These are phyloP conservation scores for Serendipita indica DNA, from an alignment of 768 basidiomycete species.

Conservation along the genomic window DNA sequence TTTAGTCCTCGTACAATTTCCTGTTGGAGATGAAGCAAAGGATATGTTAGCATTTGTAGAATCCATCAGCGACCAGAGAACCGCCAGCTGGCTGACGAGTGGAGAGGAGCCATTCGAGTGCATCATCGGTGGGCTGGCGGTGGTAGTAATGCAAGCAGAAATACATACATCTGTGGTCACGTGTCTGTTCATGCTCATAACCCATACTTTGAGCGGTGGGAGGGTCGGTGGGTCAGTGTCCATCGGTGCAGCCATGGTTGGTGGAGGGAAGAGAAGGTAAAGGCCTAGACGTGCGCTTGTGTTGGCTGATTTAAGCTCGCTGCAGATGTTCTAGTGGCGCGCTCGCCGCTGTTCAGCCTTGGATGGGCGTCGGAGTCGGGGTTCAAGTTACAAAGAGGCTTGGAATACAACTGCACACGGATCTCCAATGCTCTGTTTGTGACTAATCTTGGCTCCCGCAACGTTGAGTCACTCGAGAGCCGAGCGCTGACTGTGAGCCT, in stretches of 20 bases:
- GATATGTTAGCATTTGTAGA: neutral
- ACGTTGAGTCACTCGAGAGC: too few species aligned
- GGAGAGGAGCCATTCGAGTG: neutral
- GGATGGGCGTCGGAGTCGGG: neutral
- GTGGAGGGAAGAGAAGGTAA: neutral
- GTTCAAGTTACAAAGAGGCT: too few species aligned
- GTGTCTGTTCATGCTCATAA: conserved; percentile 9
- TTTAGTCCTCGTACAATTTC: conserved; percentile 9
- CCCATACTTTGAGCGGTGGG: conserved; percentile 6
- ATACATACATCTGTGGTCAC: neutral
- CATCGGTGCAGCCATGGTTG: neutral
- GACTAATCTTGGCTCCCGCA: too few species aligned
- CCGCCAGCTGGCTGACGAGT: neutral
- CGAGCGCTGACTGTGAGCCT: too few species aligned
- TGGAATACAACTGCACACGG: too few species aligned
- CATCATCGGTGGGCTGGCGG: neutral
- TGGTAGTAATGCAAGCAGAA: neutral
- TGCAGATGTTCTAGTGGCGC: too few species aligned
- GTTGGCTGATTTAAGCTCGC: too few species aligned
- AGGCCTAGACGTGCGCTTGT: neutral
- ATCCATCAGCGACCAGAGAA: neutral
- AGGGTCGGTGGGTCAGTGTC: neutral
- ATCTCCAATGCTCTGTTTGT: too few species aligned
- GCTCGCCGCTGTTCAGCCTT: too few species aligned
- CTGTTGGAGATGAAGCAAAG: neutral